These are phyloP conservation scores for Lasiodiplodia sp. DNA, from an alignment of 2,329 filamentous ascomycete species.

Conservation along the genomic window DNA sequence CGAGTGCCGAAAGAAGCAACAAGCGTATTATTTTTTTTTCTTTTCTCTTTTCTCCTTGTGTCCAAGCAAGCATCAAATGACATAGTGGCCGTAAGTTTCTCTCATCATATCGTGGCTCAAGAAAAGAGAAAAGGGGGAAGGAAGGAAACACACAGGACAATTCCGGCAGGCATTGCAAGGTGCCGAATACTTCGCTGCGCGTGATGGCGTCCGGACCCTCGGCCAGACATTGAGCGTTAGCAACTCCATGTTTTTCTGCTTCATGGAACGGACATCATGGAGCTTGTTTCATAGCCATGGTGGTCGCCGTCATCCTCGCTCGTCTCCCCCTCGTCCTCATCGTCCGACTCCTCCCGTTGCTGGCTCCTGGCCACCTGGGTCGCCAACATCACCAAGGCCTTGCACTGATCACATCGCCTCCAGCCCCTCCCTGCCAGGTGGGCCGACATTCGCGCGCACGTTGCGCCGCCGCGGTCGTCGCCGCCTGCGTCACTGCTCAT, in stretches of 20 bases:
- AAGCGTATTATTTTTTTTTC: not conserved
- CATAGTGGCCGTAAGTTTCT: not conserved
- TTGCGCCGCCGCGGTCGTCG: not conserved
- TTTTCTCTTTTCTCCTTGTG: not conserved
- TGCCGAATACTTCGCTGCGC: no score
- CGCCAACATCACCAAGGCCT: conserved; percentile 3
- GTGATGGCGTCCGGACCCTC: no score
- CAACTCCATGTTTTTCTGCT: no score
- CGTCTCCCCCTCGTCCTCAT: not conserved
- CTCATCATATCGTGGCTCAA: not conserved
- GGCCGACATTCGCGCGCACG: not conserved
- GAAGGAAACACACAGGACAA: no score
- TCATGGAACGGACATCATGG: no score
- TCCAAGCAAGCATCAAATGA: not conserved
- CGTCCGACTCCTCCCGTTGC: not conserved
- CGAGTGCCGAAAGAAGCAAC: not conserved
- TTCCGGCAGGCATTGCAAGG: no score
- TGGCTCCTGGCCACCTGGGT: conserved; percentile 6
- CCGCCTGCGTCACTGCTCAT: not conserved
- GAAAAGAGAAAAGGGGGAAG: not conserved
- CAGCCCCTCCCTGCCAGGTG: conserved; percentile 1
- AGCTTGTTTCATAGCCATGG: no score
- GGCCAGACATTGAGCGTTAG: no score
- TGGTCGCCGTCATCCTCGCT: not conserved
- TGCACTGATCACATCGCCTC: not conserved